Percentiles rank a stretch among this genome's conserved stretches.
Conservation (phyloP, 2,329 filamentous ascomycete genomes). For the Hypoxylon sp. region DNA sequence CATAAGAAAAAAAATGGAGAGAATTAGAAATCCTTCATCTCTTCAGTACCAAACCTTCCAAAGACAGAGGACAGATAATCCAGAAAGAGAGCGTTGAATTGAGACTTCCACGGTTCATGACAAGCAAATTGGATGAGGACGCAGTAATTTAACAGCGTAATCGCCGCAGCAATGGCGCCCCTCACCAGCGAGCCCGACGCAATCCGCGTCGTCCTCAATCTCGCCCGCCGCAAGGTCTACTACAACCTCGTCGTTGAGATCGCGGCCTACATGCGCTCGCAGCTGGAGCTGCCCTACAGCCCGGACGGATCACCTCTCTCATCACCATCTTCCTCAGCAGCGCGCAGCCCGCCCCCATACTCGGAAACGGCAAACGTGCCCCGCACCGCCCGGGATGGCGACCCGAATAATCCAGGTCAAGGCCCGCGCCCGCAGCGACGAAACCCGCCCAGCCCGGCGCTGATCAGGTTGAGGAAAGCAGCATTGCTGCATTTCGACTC, state of each 20-base stretch:
- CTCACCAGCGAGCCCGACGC: conserved; percentile 69
- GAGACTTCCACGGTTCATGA: not conserved
- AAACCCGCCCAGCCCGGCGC: conserved; percentile 50
- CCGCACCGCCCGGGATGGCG: conserved; percentile 18
- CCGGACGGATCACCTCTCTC: conserved; percentile 49
- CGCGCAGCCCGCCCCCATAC: conserved; percentile 43
- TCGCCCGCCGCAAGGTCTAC: conserved; percentile 65
- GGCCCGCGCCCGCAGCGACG: conserved; percentile 22
- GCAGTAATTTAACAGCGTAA: not conserved
- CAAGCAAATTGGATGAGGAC: not conserved
- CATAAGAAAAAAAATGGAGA: conserved; percentile 13
- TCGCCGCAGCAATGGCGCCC: conserved; percentile 63
- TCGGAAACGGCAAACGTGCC: conserved; percentile 37
- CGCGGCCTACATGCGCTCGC: conserved; percentile 67
- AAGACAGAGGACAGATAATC: conserved; percentile 3
- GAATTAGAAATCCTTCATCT: conserved; percentile 9
- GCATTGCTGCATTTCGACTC: conserved; percentile 79
- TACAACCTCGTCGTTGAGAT: conserved; percentile 67
- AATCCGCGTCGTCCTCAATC: conserved; percentile 68
- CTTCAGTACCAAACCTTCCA: conserved; percentile 4
- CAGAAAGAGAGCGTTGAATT: conserved; percentile 1
- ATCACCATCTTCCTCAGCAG: conserved; percentile 39
- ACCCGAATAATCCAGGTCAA: conserved; percentile 22
- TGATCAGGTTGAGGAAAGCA: conserved; percentile 61
- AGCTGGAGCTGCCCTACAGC: conserved; percentile 60